Percentiles rank a stretch among this genome's conserved stretches.
Evolutionary conservation across 108 stramenopile species (phyloP).

Genomic region (Nitzschia sp.): DNA sequence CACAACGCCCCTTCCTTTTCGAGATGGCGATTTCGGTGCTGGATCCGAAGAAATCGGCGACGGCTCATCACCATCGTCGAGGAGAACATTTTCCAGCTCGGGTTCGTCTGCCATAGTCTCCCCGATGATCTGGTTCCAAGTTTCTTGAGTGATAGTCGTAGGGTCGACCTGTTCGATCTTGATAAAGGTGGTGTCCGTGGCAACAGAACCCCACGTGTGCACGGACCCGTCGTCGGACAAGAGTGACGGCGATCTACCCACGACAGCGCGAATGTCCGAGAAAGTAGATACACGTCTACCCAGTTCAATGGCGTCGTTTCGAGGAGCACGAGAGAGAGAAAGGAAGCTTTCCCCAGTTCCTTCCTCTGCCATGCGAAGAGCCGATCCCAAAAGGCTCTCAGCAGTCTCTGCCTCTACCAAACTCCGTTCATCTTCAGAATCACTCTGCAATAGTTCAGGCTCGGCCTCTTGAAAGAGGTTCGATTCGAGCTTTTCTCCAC

Average conservation of each 20-base stretch:
- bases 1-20: neutral
- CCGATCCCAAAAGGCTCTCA: slow-evolving; percentile 19
- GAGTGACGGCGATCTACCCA: neutral
- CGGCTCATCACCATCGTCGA: neutral
- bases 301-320: slow-evolving; percentile 3
- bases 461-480: neutral
- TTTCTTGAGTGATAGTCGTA: neutral
- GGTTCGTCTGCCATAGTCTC: neutral
- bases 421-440: neutral
- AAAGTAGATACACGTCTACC: slow-evolving; percentile 20
- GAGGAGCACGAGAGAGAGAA: neutral
- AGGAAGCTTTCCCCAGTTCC: slow-evolving; percentile 7
- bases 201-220: neutral
- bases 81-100: neutral
- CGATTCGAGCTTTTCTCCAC: neutral
- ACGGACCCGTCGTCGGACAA: slow-evolving; percentile 1
- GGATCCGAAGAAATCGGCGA: neutral
- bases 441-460: neutral
- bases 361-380: slow-evolving; percentile 12
- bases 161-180: slow-evolving; percentile 10
- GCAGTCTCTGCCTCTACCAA: neutral
- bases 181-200: slow-evolving; percentile 23
- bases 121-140: slow-evolving; percentile 4
- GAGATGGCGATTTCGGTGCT: neutral
- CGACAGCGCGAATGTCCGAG: neutral